phyloP scores from a whole-genome alignment of 75 land plant genomes.

The Pinus tabuliformis region DNA sequence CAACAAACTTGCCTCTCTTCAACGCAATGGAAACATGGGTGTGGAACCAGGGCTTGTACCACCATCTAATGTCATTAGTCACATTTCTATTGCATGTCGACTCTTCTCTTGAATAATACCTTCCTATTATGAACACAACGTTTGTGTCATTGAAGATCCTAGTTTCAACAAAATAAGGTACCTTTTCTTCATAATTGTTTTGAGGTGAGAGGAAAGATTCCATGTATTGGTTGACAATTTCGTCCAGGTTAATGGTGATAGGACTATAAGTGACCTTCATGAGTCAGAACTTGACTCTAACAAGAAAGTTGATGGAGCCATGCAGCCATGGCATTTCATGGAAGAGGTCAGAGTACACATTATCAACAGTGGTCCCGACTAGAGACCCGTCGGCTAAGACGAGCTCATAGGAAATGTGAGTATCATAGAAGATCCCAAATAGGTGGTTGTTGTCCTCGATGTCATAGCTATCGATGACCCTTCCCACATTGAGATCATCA shows the following conservation, averaged over 20 bases:
- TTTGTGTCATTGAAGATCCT: slow-evolving; percentile 10
- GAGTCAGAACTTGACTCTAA: slow-evolving; percentile 20
- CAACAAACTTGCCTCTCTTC: slow-evolving; percentile 23
- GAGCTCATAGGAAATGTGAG: slow-evolving; percentile 20
- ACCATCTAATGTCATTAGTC: slow-evolving; percentile 28
- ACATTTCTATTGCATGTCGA: slow-evolving; percentile 16
- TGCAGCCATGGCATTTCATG: slow-evolving; percentile 29
- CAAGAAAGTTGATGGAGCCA: slow-evolving; percentile 27
- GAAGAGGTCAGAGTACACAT: slow-evolving; percentile 23
- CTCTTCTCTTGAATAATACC: slow-evolving; percentile 19
- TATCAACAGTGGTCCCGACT: slow-evolving; percentile 24
- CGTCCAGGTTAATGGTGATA: background rate
- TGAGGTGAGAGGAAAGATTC: background rate
- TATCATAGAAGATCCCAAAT: slow-evolving; percentile 22
- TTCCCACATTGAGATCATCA: slow-evolving; percentile 25
- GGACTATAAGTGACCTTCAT: slow-evolving; percentile 25
- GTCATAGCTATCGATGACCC: slow-evolving; percentile 30
- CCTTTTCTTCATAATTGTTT: background rate
- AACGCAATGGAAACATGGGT: slow-evolving; percentile 16
- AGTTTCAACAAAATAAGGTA: slow-evolving; percentile 28
- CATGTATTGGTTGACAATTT: slow-evolving; percentile 4
- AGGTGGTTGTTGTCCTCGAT: slow-evolving; percentile 30
- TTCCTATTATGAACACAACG: slow-evolving; percentile 31
- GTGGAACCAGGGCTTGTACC: slow-evolving; percentile 33
- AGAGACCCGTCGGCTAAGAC: slow-evolving; percentile 22